Evolutionary conservation across 345 rosid genomes (phyloP).

Genomic region (Gossypium australe): DNA sequence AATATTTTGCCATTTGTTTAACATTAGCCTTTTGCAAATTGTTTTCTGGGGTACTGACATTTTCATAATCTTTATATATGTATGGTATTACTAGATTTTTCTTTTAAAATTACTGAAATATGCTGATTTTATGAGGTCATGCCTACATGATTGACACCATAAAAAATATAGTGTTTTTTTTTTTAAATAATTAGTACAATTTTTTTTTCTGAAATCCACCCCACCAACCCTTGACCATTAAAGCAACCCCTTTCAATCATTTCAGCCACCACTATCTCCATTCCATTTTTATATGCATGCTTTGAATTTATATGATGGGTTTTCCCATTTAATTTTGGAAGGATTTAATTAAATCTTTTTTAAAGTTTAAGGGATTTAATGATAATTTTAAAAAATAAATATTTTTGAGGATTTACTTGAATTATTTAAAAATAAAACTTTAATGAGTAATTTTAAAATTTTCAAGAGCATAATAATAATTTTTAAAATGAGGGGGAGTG

Average conservation of each 20-base stretch:
- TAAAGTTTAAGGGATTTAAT: no score
- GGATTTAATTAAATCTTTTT: no score
- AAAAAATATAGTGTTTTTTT: not conserved
- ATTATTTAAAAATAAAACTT: no score
- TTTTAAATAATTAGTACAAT: not conserved
- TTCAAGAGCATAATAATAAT: no score
- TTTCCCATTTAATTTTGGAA: no score
- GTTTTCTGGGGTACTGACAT: constrained; percentile 5
- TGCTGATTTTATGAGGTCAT: not conserved
- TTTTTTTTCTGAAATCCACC: not conserved
- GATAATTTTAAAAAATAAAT: no score
- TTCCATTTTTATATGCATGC: not conserved
- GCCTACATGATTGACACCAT: constrained; percentile 1
- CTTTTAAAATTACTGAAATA: not conserved
- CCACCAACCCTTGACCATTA: constrained; percentile 2
- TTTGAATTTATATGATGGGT: no score
- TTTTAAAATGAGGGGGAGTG: no score
- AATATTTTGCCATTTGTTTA: not conserved
- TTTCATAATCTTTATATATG: not conserved
- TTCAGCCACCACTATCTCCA: constrained; percentile 4
- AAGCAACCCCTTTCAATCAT: constrained; percentile 5
- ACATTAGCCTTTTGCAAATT: not conserved
- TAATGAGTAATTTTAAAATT: no score
- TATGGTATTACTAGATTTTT: no score
- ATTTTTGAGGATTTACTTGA: no score